Evolutionary conservation across 1,284 basidiomycete species (phyloP).

Genomic region (Volvariella volvacea): DNA sequence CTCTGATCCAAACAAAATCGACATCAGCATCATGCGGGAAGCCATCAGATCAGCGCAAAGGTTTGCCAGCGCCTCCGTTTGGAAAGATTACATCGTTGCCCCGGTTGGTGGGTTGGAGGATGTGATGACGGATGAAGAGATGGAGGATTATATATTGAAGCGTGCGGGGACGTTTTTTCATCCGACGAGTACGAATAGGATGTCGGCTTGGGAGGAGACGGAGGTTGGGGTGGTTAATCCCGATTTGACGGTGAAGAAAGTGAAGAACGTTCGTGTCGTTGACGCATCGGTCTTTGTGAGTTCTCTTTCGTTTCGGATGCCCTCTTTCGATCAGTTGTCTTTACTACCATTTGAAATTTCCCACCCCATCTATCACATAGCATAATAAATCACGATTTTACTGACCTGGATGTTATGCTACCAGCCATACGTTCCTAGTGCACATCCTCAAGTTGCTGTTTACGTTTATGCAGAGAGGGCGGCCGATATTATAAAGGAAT

Average conservation of each 20-base stretch:
- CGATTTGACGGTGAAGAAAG: conserved; percentile 35
- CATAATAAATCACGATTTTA: conserved; percentile 1
- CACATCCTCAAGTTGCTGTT: conserved; percentile 19
- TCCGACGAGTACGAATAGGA: conserved; percentile 29
- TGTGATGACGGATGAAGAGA: conserved; percentile 25
- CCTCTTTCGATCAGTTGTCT: background rate
- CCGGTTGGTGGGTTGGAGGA: conserved; percentile 4
- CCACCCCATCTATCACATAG: conserved; percentile 5
- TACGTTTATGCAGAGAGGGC: conserved; percentile 20
- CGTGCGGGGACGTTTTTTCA: conserved; percentile 32
- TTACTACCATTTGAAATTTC: background rate
- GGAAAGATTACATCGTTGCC: conserved; percentile 12
- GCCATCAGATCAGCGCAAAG: conserved; percentile 8
- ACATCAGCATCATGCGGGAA: conserved; percentile 13
- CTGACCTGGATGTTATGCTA: too few species aligned
- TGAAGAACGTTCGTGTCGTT: conserved; percentile 33
- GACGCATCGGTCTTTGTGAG: conserved; percentile 32
- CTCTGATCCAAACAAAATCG: conserved; percentile 14
- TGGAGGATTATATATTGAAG: conserved; percentile 27
- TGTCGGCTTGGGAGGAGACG: conserved; percentile 20
- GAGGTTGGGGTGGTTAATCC: conserved; percentile 34
- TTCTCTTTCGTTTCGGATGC: background rate
- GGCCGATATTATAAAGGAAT: conserved; percentile 17
- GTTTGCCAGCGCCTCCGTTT: conserved; percentile 12
- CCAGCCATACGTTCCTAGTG: conserved; percentile 12